Percentiles rank a stretch among this genome's conserved stretches.
phyloP scores from a whole-genome alignment of 1,284 basidiomycete genomes.

The Vanrija sp. region DNA sequence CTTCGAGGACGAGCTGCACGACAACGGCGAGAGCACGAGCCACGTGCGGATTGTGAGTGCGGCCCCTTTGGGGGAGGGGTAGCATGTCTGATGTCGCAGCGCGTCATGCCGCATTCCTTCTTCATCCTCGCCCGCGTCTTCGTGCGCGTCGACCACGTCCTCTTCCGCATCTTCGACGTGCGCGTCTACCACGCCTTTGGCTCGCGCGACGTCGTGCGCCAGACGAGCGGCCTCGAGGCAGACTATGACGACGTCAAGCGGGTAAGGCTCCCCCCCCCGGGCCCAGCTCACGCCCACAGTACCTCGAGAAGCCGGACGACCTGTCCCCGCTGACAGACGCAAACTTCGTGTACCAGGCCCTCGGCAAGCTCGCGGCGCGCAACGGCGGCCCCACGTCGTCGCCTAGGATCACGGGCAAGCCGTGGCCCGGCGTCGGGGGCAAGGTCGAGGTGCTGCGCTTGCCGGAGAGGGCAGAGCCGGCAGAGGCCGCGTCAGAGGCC shows the following conservation, averaged over 20 bases:
- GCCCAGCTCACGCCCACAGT: conserved; percentile 50
- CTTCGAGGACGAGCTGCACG: conserved; percentile 91
- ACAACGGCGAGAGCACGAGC: conserved; percentile 80
- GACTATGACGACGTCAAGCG: conserved; percentile 74
- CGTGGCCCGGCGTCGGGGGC: conserved; percentile 71
- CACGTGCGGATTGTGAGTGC: conserved; percentile 75
- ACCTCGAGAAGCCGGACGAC: conserved; percentile 74
- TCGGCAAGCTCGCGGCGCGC: conserved; percentile 61
- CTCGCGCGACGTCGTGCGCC: conserved; percentile 61
- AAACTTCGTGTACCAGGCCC: conserved; percentile 73
- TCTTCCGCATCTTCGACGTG: conserved; percentile 88
- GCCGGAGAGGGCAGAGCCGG: conserved; percentile 1
- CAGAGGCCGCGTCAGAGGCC: neutral
- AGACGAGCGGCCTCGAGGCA: conserved; percentile 84
- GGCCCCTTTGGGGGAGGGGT: neutral
- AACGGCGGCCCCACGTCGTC: conserved; percentile 43
- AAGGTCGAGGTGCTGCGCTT: conserved; percentile 34
- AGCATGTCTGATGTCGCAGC: conserved; percentile 57
- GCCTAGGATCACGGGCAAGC: conserved; percentile 57
- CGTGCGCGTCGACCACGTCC: conserved; percentile 90
- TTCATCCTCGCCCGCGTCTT: conserved; percentile 89
- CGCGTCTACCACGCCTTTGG: conserved; percentile 81
- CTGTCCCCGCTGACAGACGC: conserved; percentile 84
- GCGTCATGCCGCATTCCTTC: conserved; percentile 95
- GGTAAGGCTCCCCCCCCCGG: conserved; percentile 49